Evolutionary conservation across 805 yeast genomes (phyloP).

Genomic region (Aciculoconidium aculeatum): DNA sequence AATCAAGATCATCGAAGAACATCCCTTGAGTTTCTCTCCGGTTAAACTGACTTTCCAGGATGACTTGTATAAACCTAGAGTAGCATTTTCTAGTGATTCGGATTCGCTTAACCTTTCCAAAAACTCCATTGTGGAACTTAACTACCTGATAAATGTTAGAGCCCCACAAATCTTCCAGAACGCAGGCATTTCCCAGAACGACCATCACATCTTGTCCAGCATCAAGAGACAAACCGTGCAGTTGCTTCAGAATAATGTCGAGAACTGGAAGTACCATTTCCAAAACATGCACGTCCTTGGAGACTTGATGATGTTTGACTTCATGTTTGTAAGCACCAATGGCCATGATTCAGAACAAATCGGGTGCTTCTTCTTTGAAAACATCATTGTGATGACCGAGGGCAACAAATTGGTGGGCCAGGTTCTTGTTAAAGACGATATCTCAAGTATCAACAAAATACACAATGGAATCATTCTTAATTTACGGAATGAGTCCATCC

Average conservation of each 20-base stretch:
- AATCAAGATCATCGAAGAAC: too few relatives aligned
- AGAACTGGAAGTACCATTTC: conserved; percentile 7
- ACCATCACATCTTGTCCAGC: too few relatives aligned
- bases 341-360: conserved; percentile 38
- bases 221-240: conserved; percentile 1
- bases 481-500: conserved; percentile 35
- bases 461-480: conserved; percentile 25
- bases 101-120: conserved; percentile 4
- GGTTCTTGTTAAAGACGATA: conserved; percentile 30
- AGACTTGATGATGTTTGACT: conserved; percentile 35
- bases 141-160: conserved; percentile 15
- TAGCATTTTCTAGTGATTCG: conserved; percentile 5
- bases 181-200: background rate
- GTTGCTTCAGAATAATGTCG: conserved; percentile 1
- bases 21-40: too few relatives aligned
- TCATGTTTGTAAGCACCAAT: conserved; percentile 36
- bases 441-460: conserved; percentile 22
- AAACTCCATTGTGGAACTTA: conserved; percentile 9
- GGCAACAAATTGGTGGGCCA: conserved; percentile 33
- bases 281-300: conserved; percentile 12
- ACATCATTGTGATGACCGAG: conserved; percentile 21
- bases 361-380: conserved; percentile 27
- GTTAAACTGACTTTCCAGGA: too few relatives aligned
- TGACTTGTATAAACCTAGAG: conserved; percentile 8
- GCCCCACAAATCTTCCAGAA: conserved; percentile 15